Conservation (phyloP, 148 eudicot genomes). For the Rhododendron simsii region DNA sequence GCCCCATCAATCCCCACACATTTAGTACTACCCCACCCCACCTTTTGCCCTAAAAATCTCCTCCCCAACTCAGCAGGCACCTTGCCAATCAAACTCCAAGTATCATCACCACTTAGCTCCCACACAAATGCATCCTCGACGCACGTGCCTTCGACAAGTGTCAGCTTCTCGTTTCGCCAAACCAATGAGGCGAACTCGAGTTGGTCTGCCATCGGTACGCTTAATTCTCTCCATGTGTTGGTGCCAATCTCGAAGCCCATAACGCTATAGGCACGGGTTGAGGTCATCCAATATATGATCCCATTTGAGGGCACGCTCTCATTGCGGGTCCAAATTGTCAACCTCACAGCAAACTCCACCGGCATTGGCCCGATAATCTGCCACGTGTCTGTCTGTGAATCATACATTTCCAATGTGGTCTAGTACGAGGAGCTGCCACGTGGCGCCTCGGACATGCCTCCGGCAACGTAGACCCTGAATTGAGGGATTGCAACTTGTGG, state of each 20-base stretch:
- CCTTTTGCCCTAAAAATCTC: conserved; percentile 22
- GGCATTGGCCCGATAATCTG: conserved; percentile 30
- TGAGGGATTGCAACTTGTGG: neutral
- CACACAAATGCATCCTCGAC: conserved; percentile 27
- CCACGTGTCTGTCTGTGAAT: conserved; percentile 27
- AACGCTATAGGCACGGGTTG: conserved; percentile 43
- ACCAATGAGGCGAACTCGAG: conserved; percentile 52
- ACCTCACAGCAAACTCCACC: conserved; percentile 43
- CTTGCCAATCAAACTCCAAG: conserved; percentile 26
- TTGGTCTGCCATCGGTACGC: conserved; percentile 42
- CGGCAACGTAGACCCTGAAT: conserved; percentile 40
- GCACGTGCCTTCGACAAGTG: conserved; percentile 35
- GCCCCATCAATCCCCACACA: conserved; percentile 45
- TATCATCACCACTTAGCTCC: conserved; percentile 33
- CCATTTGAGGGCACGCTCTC: conserved; percentile 42
- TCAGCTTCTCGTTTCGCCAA: conserved; percentile 26
- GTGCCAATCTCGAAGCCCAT: conserved; percentile 40
- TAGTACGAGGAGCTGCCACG: conserved; percentile 37
- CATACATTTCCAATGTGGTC: conserved; percentile 39
- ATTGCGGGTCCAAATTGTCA: conserved; percentile 51
- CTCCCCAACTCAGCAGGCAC: conserved; percentile 30
- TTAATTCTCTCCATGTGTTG: conserved; percentile 32
- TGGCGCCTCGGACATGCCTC: conserved; percentile 44
- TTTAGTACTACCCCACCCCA: conserved; percentile 34
- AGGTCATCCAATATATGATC: conserved; percentile 47